Conservation (phyloP, 495 filamentous ascomycete genomes). For the Sporormia fimetaria region DNA sequence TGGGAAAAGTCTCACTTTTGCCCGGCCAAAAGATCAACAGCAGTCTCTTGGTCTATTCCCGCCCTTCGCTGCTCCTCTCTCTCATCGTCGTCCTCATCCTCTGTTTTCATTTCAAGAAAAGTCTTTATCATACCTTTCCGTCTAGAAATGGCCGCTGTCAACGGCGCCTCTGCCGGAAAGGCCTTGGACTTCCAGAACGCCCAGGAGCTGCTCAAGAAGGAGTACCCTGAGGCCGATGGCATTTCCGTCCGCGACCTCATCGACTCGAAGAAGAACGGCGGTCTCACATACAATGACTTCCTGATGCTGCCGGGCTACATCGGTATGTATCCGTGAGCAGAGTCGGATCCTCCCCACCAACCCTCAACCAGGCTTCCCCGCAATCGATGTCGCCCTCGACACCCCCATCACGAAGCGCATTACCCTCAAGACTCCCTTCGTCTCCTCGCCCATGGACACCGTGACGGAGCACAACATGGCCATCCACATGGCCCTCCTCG, state of each 20-base stretch:
- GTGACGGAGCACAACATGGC: slow-evolving; percentile 99
- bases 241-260: slow-evolving; percentile 71
- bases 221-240: slow-evolving; percentile 69
- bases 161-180: slow-evolving; percentile 46
- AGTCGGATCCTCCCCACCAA: not conserved
- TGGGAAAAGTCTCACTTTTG: slow-evolving; percentile 47
- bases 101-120: slow-evolving; percentile 8
- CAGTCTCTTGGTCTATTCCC: slow-evolving; percentile 22
- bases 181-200: slow-evolving; percentile 52
- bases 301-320: slow-evolving; percentile 56
- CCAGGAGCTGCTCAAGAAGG: slow-evolving; percentile 59
- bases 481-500: slow-evolving; percentile 94
- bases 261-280: slow-evolving; percentile 76
- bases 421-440: slow-evolving; percentile 81
- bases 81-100: too few relatives aligned
- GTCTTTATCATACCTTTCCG: slow-evolving; percentile 22
- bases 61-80: slow-evolving; percentile 3
- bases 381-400: slow-evolving; percentile 78
- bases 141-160: slow-evolving; percentile 54
- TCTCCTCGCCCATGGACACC: slow-evolving; percentile 98
- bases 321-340: slow-evolving; percentile 35
- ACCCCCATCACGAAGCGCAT: slow-evolving; percentile 90
- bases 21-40: slow-evolving; percentile 38
- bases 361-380: slow-evolving; percentile 57
- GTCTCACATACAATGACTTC: slow-evolving; percentile 78